Conservation (phyloP, 2,329 filamentous ascomycete species). For the Neocatenulostroma microsporum region DNA sequence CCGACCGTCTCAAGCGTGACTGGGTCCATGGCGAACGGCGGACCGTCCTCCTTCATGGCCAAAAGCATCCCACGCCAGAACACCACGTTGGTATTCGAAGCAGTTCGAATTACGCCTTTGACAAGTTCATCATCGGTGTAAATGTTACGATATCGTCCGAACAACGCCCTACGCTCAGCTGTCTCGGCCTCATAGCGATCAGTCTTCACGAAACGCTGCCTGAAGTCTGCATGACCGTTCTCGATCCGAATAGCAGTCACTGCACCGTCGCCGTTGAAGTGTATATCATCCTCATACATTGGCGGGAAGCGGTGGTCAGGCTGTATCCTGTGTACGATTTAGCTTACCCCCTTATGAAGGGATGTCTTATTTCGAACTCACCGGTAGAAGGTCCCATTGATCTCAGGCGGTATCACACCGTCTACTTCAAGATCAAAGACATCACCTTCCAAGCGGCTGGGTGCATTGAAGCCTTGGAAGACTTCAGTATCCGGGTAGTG, state of each 20-base stretch:
- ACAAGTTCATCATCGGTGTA: constrained; percentile 7
- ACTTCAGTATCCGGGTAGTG: constrained; percentile 5
- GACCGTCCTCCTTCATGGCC: constrained; percentile 44
- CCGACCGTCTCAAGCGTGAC: constrained; percentile 34
- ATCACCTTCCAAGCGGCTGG: constrained; percentile 37
- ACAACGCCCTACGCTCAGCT: constrained; percentile 35
- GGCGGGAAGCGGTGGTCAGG: constrained; percentile 38
- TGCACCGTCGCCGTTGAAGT: constrained; percentile 40
- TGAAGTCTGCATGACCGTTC: constrained; percentile 37
- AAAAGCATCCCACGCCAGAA: constrained; percentile 51
- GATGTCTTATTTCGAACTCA: too few relatives aligned
- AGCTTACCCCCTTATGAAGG: too few relatives aligned
- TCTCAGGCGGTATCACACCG: constrained; percentile 26
- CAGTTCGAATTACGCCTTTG: constrained; percentile 41
- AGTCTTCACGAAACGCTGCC: constrained; percentile 37
- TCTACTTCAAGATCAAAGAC: constrained; percentile 25
- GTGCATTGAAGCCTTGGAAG: constrained; percentile 18
- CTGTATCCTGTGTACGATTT: constrained; percentile 46
- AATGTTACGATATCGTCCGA: constrained; percentile 51
- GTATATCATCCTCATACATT: constrained; percentile 50
- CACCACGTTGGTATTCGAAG: constrained; percentile 53
- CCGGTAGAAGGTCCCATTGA: constrained; percentile 34
- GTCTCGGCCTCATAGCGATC: constrained; percentile 36
- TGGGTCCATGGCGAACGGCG: constrained; percentile 35
- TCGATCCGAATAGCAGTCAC: constrained; percentile 38